Base-by-base conservation (phyloP, 2,329 filamentous ascomycete genomes). In the Pseudogymnoascus sp. region DNA sequence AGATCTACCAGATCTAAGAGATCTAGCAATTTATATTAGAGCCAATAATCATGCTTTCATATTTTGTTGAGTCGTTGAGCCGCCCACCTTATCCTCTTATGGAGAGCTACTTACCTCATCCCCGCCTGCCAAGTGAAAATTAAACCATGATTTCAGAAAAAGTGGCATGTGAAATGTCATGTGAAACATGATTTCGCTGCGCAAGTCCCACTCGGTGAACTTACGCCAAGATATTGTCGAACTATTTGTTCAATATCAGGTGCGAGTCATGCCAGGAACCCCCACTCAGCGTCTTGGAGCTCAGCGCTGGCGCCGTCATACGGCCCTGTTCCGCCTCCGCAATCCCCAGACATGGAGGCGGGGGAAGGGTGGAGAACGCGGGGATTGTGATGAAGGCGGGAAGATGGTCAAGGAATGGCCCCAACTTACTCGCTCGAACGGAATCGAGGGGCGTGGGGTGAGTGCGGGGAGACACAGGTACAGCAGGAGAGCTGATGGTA, bases 281-380 rank as follows among this genome's bases (percentile, higher is more conserved):
- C 28, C 43, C 43, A 53, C 28, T 53, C 25, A 53, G 39, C 39
- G 25, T 20, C 47, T 14, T 53, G 47, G 15, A 18, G 18, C 2
- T 33, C 47, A 53, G 47, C 28, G n/a, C 47, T 9, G 4, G 28
- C 5, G 47, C 47, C 47, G 28, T 53, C 25, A 33, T 53, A 6
- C 28, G 47, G 28, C 7, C 47, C 28, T 53, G 28, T 53, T 53
- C 47, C 47, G 28, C 47, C 47, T 53, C 47, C 47, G 2, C 47
- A 53, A 53, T 53, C 47, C 47, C 47, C 47, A 53, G 47, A 53
- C 11, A 53, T 20, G 33, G 47, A 53, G 18, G 47, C 15, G 47
- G 47, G 9, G 43, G 22, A 25, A 14, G n/a, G n/a, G 47, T 18
- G n/a, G 47, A 9, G 47, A 33, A 53, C n/a, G 47, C 28, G 47